Percentiles rank a stretch among this genome's conserved stretches.
These are phyloP conservation scores for Graphilbum fragrans DNA, from an alignment of 2,329 filamentous ascomycete genomes.

Conservation along the genomic window DNA sequence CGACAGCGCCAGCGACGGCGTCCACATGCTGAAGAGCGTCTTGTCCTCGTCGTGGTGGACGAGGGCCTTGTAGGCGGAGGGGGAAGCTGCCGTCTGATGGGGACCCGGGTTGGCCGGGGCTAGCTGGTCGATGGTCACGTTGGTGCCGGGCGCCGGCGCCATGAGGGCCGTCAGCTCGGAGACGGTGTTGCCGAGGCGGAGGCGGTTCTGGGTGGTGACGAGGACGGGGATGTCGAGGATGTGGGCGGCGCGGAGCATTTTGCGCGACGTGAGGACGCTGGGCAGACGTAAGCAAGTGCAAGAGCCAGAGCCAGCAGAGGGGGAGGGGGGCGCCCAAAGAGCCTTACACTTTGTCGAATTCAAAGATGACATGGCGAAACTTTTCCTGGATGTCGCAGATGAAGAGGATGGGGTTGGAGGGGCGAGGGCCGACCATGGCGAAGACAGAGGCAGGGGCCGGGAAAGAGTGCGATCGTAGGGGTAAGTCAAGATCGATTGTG, in stretches of 20 bases:
- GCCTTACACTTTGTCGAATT: constrained; percentile 68
- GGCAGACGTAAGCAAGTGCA: neutral
- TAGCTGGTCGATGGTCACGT: neutral
- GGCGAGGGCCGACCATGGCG: constrained; percentile 2
- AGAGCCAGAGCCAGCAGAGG: neutral
- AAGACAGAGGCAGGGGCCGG: neutral
- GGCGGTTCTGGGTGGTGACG: constrained; percentile 73
- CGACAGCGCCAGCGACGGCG: constrained; percentile 47
- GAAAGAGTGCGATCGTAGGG: neutral
- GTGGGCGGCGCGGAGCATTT: constrained; percentile 53
- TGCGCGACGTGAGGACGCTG: constrained; percentile 55
- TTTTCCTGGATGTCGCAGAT: constrained; percentile 94
- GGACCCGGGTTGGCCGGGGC: no score
- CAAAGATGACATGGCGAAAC: constrained; percentile 71
- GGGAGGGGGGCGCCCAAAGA: neutral
- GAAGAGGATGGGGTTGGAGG: constrained; percentile 29
- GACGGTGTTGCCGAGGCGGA: constrained; percentile 70
- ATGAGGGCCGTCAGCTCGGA: constrained; percentile 51
- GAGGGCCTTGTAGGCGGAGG: no score
- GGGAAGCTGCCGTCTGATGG: no score
- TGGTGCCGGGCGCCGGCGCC: constrained; percentile 21
- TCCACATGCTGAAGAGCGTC: constrained; percentile 80
- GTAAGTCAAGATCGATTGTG: neutral
- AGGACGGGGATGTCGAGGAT: constrained; percentile 66
- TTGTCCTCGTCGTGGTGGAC: constrained; percentile 55